Conservation (phyloP, 83 land plant species). For the Picea mariana region DNA sequence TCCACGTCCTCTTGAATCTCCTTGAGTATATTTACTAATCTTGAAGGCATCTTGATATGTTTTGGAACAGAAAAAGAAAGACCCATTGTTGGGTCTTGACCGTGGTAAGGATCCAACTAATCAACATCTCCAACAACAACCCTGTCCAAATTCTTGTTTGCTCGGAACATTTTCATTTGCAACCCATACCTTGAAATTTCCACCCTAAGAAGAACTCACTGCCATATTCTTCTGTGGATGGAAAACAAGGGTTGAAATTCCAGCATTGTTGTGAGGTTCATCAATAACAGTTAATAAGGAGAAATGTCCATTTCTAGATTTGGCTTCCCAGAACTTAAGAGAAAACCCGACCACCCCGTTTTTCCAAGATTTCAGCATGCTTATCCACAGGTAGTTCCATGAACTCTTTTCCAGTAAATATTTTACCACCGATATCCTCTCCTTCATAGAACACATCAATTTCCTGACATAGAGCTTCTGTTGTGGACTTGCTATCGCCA, state of each 20-base stretch:
- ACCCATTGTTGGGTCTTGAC: no score
- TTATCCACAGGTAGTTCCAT: no score
- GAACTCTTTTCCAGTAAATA: no score
- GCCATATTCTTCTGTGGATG: slow-evolving; percentile 51
- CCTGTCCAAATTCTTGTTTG: slow-evolving; percentile 23
- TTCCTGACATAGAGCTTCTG: no score
- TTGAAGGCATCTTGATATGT: no score
- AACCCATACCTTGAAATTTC: slow-evolving; percentile 75
- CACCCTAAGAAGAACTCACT: slow-evolving; percentile 62
- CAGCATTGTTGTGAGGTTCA: slow-evolving; percentile 79
- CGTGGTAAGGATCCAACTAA: slow-evolving; percentile 71
- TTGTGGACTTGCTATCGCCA: no score
- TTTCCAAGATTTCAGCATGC: no score
- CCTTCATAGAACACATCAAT: no score
- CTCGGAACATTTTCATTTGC: slow-evolving; percentile 14
- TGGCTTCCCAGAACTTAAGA: slow-evolving; percentile 60
- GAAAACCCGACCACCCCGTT: slow-evolving; percentile 52
- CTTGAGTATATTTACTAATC: no score
- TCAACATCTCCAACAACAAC: slow-evolving; percentile 66
- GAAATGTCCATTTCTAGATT: slow-evolving; percentile 28
- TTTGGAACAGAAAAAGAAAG: no score
- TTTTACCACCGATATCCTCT: no score
- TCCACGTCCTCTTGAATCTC: no score
- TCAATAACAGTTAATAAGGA: slow-evolving; percentile 57
- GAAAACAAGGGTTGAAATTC: slow-evolving; percentile 54